Evolutionary conservation across 495 filamentous ascomycete species (phyloP).

Genomic region (Cryomyces antarcticus): DNA sequence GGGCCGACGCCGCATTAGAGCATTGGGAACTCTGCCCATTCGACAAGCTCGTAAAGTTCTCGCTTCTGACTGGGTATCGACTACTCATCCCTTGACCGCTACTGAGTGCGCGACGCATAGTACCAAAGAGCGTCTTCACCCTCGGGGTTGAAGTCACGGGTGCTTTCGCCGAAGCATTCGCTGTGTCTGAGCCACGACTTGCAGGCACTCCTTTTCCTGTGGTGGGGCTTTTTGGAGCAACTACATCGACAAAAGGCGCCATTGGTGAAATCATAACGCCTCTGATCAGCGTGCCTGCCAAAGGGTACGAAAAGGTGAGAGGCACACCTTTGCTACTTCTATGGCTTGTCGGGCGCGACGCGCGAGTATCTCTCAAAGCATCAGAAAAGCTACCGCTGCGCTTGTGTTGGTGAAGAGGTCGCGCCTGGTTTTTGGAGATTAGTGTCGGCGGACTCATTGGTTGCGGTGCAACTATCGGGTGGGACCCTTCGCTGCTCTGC

Average conservation of each 20-base stretch:
- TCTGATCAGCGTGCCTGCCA: constrained; percentile 62
- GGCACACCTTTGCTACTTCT: no score
- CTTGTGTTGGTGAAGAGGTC: constrained; percentile 36
- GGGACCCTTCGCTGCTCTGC: constrained; percentile 2
- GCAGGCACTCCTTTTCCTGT: background rate
- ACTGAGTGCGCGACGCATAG: constrained; percentile 59
- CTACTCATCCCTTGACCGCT: constrained; percentile 25
- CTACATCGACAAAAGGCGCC: constrained; percentile 10
- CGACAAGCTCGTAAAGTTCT: background rate
- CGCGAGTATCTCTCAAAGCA: constrained; percentile 55
- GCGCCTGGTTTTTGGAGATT: constrained; percentile 5
- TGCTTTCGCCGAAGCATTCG: background rate
- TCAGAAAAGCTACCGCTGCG: constrained; percentile 68
- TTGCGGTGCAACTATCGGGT: no score
- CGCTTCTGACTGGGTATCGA: background rate
- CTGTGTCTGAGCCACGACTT: background rate
- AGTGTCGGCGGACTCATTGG: background rate
- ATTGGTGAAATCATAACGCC: constrained; percentile 24
- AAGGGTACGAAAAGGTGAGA: no score
- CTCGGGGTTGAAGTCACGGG: constrained; percentile 31
- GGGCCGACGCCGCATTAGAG: background rate
- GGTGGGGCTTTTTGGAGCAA: background rate
- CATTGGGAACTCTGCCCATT: background rate
- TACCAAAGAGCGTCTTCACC: constrained; percentile 71
- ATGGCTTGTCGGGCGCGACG: background rate